phyloP scores from a whole-genome alignment of 192 early-diverging fungal species.

The Ambispora gerdemannii region DNA sequence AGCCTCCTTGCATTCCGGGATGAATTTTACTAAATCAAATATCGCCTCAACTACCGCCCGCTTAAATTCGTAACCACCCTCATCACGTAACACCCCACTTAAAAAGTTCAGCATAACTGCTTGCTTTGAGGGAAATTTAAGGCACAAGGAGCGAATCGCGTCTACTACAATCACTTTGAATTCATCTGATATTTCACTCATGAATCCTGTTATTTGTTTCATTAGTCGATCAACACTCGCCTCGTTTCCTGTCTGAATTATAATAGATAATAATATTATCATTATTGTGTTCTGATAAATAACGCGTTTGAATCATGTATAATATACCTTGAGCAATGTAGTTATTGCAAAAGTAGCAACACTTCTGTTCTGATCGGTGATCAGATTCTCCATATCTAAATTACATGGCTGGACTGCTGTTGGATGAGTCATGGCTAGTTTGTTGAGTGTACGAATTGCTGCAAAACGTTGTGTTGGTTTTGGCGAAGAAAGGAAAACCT shows the following conservation, averaged over 20 bases:
- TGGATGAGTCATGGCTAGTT: constrained; percentile 86
- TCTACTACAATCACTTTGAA: constrained; percentile 99
- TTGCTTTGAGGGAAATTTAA: constrained; percentile 97
- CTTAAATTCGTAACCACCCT: constrained; percentile 98
- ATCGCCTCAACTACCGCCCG: constrained; percentile 95
- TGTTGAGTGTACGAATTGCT: constrained; percentile 95
- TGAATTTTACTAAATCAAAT: constrained; percentile 90
- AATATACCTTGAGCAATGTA: constrained; percentile 84
- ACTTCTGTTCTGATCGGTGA: constrained; percentile 94
- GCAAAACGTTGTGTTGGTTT: constrained; percentile 94
- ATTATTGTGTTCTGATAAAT: too few relatives aligned
- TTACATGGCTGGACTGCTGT: constrained; percentile 92
- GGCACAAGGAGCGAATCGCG: constrained; percentile 91
- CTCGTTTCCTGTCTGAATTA: constrained; percentile 88
- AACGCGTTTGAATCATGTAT: too few relatives aligned
- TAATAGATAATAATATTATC: too few relatives aligned
- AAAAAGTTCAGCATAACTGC: constrained; percentile 89
- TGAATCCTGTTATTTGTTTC: constrained; percentile 98
- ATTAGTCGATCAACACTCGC: constrained; percentile 95
- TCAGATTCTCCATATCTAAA: constrained; percentile 96
- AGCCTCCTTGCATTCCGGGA: constrained; percentile 90
- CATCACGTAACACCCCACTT: constrained; percentile 88
- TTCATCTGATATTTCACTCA: constrained; percentile 97
- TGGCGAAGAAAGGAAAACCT: constrained; percentile 89
- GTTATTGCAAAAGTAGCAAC: constrained; percentile 99